A percentile compares a stretch with the other conserved stretches of the same genome.
These are phyloP conservation scores for Clarireedia hainanense DNA, from an alignment of 2,329 filamentous ascomycete genomes.

Conservation along the genomic window DNA sequence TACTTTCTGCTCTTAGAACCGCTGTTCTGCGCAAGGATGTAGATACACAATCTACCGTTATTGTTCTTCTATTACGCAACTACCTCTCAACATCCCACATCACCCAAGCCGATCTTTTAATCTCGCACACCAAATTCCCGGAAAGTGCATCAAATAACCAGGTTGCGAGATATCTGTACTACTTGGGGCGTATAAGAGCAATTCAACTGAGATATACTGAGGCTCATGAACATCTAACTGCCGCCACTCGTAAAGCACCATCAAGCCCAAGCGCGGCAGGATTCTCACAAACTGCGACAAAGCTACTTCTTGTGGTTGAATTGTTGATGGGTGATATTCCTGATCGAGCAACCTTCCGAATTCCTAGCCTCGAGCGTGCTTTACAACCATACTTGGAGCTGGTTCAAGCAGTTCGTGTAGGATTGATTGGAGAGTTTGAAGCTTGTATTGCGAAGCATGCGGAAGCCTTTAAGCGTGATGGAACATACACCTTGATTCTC, in stretches of 20 bases:
- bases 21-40: slow-evolving; percentile 95
- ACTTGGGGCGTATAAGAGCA: slow-evolving; percentile 89
- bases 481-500: slow-evolving; percentile 90
- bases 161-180: slow-evolving; percentile 94
- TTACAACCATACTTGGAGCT: slow-evolving; percentile 90
- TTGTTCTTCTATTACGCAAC: slow-evolving; percentile 88
- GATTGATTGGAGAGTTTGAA: slow-evolving; percentile 89
- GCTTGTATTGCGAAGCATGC: slow-evolving; percentile 75
- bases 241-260: slow-evolving; percentile 90
- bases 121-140: slow-evolving; percentile 93
- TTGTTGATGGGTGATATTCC: slow-evolving; percentile 98
- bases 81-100: slow-evolving; percentile 96
- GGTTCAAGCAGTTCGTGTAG: slow-evolving; percentile 92
- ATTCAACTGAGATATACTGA: slow-evolving; percentile 97
- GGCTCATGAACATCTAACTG: slow-evolving; percentile 87
- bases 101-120: slow-evolving; percentile 88
- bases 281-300: slow-evolving; percentile 93
- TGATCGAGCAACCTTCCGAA: slow-evolving; percentile 88
- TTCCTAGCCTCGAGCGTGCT: slow-evolving; percentile 76
- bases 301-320: slow-evolving; percentile 94
- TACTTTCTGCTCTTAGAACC: slow-evolving; percentile 83
- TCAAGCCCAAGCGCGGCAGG: slow-evolving; percentile 82
- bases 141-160: slow-evolving; percentile 95
- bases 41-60: slow-evolving; percentile 94
- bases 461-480: slow-evolving; percentile 82